A percentile compares a stretch with the other conserved stretches of the same genome.
phyloP scores from a whole-genome alignment of 2,329 filamentous ascomycete genomes.

The Pseudogymnoascus sp. region DNA sequence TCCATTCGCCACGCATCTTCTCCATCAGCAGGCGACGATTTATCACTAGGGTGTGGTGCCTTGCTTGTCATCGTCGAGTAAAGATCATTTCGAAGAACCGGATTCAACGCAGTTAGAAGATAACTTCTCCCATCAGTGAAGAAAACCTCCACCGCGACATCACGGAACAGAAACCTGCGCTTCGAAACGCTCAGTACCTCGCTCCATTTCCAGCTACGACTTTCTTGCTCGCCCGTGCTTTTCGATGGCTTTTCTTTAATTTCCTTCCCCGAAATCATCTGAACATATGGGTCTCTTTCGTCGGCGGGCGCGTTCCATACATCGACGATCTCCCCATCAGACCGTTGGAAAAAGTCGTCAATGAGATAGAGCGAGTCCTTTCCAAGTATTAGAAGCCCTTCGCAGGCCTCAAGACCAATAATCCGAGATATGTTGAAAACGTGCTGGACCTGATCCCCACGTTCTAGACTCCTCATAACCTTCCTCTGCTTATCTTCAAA shows the following conservation, averaged over 20 bases:
- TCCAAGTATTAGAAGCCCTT: conserved; percentile 86
- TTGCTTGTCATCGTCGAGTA: conserved; percentile 67
- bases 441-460: conserved; percentile 83
- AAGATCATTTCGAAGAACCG: conserved; percentile 67
- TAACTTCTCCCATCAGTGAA: conserved; percentile 97
- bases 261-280: conserved; percentile 72
- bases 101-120: conserved; percentile 73
- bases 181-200: conserved; percentile 96
- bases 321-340: conserved; percentile 93
- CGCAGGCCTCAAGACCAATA: conserved; percentile 83
- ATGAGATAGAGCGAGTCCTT: conserved; percentile 90
- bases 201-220: conserved; percentile 84
- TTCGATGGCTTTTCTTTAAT: conserved; percentile 52
- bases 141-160: conserved; percentile 95
- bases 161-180: conserved; percentile 85
- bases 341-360: conserved; percentile 91
- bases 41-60: conserved; percentile 69
- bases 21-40: conserved; percentile 60
- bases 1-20: conserved; percentile 93
- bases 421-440: conserved; percentile 95
- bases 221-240: conserved; percentile 62
- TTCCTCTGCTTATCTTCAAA: conserved; percentile 98
- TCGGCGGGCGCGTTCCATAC: conserved; percentile 88
- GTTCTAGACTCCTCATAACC: conserved; percentile 87
- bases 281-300: conserved; percentile 89